Evolutionary conservation across 129 eudicot species (phyloP).

Genomic region (Sambucus nigra): DNA sequence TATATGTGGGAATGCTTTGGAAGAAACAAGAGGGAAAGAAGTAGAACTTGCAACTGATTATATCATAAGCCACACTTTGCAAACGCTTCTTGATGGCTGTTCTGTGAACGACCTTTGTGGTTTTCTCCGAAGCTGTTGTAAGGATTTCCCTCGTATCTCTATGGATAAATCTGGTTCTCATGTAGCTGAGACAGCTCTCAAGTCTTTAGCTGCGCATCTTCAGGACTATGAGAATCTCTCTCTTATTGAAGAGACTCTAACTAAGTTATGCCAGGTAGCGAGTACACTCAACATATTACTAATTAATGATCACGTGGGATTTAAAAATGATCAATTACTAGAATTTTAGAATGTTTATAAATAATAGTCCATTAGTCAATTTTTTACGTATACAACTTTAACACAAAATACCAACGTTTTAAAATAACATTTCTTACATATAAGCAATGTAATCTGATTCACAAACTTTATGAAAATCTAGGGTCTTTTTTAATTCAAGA

Average conservation of each 20-base stretch:
- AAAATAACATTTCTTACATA: no score
- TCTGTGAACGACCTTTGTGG: conserved; percentile 55
- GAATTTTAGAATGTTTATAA: no score
- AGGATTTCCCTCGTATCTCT: conserved; percentile 55
- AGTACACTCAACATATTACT: no score
- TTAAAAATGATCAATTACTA: no score
- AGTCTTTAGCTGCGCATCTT: conserved; percentile 68
- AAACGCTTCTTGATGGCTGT: conserved; percentile 84
- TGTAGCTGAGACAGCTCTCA: conserved; percentile 95
- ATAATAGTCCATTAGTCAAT: no score
- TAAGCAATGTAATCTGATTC: no score
- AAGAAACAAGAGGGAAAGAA: conserved; percentile 89
- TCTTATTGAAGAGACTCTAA: conserved; percentile 53
- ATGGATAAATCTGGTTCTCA: conserved; percentile 93
- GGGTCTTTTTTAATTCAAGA: no score
- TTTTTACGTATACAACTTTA: no score
- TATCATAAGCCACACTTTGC: conserved; percentile 81
- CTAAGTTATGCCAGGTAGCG: conserved; percentile 60
- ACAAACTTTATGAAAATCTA: no score
- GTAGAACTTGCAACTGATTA: conserved; percentile 89
- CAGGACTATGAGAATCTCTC: conserved; percentile 42
- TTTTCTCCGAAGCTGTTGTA: conserved; percentile 60
- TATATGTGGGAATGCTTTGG: conserved; percentile 85
- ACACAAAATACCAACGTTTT: no score
- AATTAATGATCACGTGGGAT: no score